Percentiles rank a stretch among this genome's conserved stretches.
phyloP scores from a whole-genome alignment of 495 filamentous ascomycete genomes.

The Aspergillus sparsus region DNA sequence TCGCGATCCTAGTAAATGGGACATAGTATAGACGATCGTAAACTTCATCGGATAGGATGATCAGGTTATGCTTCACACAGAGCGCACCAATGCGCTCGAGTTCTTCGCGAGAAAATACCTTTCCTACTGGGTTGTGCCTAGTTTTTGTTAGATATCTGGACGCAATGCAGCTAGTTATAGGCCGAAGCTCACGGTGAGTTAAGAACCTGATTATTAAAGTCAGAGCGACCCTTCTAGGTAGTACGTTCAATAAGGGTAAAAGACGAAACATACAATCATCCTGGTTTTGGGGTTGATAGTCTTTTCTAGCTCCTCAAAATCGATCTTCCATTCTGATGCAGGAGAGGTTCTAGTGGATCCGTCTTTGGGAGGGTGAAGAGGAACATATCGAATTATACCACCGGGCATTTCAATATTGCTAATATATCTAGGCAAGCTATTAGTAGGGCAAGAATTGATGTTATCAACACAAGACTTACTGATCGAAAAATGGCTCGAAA shows the following conservation, averaged over 20 bases:
- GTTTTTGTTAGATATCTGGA: constrained; percentile 23
- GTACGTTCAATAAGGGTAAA: background rate
- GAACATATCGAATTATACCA: constrained; percentile 89
- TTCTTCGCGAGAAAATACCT: constrained; percentile 84
- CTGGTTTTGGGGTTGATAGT: constrained; percentile 85
- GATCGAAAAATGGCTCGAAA: constrained; percentile 98
- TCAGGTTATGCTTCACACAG: constrained; percentile 90
- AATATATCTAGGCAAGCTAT: constrained; percentile 61
- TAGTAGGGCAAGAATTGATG: background rate
- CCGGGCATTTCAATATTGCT: constrained; percentile 98
- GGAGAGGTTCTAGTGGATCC: constrained; percentile 77
- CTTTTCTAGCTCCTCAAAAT: constrained; percentile 79
- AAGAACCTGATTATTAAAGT: constrained; percentile 35
- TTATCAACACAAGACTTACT: constrained; percentile 56
- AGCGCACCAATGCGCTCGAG: constrained; percentile 83
- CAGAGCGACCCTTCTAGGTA: constrained; percentile 8
- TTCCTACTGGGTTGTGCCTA: constrained; percentile 94
- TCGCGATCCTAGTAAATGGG: constrained; percentile 89
- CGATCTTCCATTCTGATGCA: constrained; percentile 83
- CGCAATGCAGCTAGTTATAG: background rate
- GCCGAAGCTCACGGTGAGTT: constrained; percentile 43
- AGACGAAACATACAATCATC: constrained; percentile 75
- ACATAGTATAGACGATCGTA: constrained; percentile 96
- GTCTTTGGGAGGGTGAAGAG: constrained; percentile 85
- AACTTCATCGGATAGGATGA: constrained; percentile 94